A percentile compares a stretch with the other conserved stretches of the same genome.
These are phyloP conservation scores for Leccinum pellstonianum DNA, from an alignment of 768 basidiomycete species.

Conservation along the genomic window DNA sequence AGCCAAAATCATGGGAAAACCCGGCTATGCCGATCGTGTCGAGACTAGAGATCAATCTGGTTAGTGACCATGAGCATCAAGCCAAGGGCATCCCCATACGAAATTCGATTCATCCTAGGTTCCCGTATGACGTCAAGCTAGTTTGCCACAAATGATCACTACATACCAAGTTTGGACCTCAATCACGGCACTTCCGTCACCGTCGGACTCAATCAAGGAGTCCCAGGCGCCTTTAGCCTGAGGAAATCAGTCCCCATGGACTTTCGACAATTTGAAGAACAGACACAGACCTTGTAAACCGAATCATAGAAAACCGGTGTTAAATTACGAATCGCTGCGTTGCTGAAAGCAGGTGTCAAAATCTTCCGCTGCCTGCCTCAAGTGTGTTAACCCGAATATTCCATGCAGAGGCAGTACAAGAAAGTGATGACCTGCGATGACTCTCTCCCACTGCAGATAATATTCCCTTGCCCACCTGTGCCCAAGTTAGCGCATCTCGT, in stretches of 20 bases:
- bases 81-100: constrained; percentile 28
- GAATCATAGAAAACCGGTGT: constrained; percentile 41
- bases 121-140: not conserved
- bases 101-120: constrained; percentile 44
- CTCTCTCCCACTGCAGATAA: constrained; percentile 42
- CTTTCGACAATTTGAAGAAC: not conserved
- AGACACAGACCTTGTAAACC: constrained; percentile 40
- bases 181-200: constrained; percentile 34
- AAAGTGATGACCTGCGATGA: constrained; percentile 37
- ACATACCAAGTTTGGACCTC: constrained; percentile 49
- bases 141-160: not conserved
- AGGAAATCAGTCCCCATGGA: not conserved
- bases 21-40: constrained; percentile 47
- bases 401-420: constrained; percentile 16
- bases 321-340: constrained; percentile 37
- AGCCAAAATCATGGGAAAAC: constrained; percentile 45
- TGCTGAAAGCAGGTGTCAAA: constrained; percentile 42
- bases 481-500: not conserved
- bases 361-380: constrained; percentile 35
- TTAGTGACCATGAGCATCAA: not conserved
- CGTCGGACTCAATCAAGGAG: constrained; percentile 21
- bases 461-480: constrained; percentile 37
- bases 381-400: constrained; percentile 12
- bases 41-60: constrained; percentile 26
- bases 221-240: constrained; percentile 37